phyloP scores from a whole-genome alignment of 164 flowering plant species.

The Akebia trifoliata region DNA sequence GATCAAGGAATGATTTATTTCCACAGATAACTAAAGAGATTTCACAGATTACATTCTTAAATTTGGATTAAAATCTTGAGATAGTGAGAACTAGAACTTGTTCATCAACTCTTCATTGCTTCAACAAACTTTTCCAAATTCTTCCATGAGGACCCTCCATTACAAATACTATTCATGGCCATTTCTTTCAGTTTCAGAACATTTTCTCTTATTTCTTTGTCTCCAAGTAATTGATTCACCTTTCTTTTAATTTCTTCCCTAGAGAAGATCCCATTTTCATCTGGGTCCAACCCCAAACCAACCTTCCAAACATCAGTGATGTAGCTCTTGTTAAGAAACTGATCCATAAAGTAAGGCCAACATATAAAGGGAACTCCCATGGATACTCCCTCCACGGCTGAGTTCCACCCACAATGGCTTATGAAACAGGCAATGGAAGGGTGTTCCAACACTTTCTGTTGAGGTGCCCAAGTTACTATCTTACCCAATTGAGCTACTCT shows the following conservation, averaged over 20 bases:
- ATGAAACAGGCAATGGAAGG: constrained; percentile 18
- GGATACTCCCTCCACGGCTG: constrained; percentile 8
- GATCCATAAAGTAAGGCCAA: constrained; percentile 25
- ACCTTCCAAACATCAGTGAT: constrained; percentile 19
- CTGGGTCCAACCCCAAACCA: constrained; percentile 11
- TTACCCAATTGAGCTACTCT: constrained; percentile 9
- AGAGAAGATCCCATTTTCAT: constrained; percentile 14
- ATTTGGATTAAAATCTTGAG: no score
- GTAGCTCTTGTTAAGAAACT: constrained; percentile 9
- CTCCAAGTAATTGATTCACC: constrained; percentile 10
- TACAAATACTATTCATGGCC: constrained; percentile 10
- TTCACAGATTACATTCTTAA: no score
- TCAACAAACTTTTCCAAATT: no score
- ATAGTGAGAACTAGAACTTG: no score
- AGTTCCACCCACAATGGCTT: constrained; percentile 21
- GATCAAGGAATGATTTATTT: no score
- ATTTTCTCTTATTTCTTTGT: constrained; percentile 16
- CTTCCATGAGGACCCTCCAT: constrained; percentile 37
- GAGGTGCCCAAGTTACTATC: constrained; percentile 19
- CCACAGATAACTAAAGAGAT: no score
- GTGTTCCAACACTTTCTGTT: constrained; percentile 20
- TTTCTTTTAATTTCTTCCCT: constrained; percentile 14
- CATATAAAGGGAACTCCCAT: constrained; percentile 16
- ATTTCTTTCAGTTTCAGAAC: no score
- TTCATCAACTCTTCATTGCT: no score